Evolutionary conservation across 179 eudicot species (phyloP).

Genomic region (Silene noctiflora): DNA sequence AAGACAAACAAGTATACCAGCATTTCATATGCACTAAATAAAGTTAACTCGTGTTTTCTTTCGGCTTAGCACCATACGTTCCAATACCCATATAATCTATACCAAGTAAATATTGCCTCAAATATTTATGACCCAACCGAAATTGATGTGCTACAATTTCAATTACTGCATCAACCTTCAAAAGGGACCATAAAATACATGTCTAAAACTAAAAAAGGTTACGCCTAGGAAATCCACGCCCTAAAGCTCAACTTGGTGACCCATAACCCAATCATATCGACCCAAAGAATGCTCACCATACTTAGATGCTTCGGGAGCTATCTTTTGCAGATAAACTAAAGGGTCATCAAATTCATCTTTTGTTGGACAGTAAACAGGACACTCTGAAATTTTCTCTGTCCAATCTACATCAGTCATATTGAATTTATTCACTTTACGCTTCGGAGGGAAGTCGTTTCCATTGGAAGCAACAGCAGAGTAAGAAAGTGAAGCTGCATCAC

Average conservation of each 20-base stretch:
- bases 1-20: not conserved
- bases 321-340: conserved; percentile 73
- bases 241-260: conserved; percentile 6
- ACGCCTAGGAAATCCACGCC: not conserved
- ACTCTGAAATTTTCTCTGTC: conserved; percentile 69
- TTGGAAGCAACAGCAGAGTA: conserved; percentile 33
- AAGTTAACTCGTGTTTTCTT: not conserved
- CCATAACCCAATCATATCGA: not conserved
- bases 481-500: conserved; percentile 34
- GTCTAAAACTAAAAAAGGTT: not conserved
- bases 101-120: not conserved
- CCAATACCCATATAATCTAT: not conserved
- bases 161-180: not conserved
- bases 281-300: conserved; percentile 47
- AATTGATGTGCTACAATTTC: not conserved
- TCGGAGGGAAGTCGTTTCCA: conserved; percentile 40
- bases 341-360: conserved; percentile 94
- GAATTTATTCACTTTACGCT: conserved; percentile 59
- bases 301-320: conserved; percentile 91
- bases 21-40: not conserved
- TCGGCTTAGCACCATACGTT: not conserved
- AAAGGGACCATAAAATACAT: not conserved
- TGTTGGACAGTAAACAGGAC: conserved; percentile 76
- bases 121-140: not conserved
- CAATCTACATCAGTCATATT: conserved; percentile 57